A percentile compares a stretch with the other conserved stretches of the same genome.
Conservation (phyloP, 1,284 basidiomycete genomes). For the Cutaneotrichosporon arboriforme region DNA sequence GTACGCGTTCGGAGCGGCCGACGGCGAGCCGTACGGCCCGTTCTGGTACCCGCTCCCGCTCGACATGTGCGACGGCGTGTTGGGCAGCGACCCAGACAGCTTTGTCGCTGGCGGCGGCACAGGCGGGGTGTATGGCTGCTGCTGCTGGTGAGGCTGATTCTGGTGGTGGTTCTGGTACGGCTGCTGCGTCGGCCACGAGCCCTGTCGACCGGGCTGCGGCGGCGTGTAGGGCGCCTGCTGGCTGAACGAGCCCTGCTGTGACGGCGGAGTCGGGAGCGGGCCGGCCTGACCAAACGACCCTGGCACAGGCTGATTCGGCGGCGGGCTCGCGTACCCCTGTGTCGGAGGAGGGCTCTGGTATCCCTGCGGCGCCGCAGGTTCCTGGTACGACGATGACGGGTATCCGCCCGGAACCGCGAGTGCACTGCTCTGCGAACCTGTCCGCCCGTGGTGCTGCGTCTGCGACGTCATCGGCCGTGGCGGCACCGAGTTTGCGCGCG, state of each 20-base stretch:
- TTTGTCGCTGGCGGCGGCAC: not conserved
- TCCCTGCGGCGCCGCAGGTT: not conserved
- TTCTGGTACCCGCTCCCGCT: not conserved
- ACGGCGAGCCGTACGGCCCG: not conserved
- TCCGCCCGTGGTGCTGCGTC: conserved; percentile 3
- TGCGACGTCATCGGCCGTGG: not conserved
- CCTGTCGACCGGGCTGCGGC: conserved; percentile 2
- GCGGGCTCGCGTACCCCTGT: too few relatives aligned
- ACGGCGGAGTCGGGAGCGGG: not conserved
- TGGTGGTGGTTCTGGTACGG: too few relatives aligned
- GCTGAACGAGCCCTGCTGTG: not conserved
- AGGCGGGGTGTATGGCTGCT: not conserved
- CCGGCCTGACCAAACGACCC: not conserved
- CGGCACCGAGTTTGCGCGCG: not conserved
- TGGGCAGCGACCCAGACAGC: conserved; percentile 1
- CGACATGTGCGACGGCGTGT: not conserved
- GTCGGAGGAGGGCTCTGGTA: not conserved
- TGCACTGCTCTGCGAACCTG: not conserved
- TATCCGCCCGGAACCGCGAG: too few relatives aligned
- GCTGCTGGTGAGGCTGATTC: too few relatives aligned
- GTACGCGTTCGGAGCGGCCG: not conserved
- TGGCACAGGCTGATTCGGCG: not conserved
- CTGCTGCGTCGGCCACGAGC: not conserved
- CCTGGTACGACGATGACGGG: too few relatives aligned
- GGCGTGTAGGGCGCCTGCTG: conserved; percentile 1